Percentiles rank a stretch among this genome's conserved stretches.
These are phyloP conservation scores for Triangularia setosa DNA, from an alignment of 2,329 filamentous ascomycete species.

Conservation along the genomic window DNA sequence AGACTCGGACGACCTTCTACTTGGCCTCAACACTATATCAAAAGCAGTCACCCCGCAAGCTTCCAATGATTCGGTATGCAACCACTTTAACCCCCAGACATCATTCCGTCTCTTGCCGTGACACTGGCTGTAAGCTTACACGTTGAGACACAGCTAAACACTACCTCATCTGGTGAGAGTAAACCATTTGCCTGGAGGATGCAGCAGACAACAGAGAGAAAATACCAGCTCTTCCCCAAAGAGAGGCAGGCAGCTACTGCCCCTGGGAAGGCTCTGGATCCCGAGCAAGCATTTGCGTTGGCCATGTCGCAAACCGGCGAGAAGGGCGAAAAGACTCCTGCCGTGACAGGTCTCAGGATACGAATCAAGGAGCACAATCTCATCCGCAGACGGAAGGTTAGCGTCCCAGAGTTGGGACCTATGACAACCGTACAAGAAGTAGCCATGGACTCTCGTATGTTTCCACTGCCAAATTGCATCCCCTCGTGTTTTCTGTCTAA, in stretches of 20 bases:
- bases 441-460: slow-evolving; percentile 67
- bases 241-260: slow-evolving; percentile 43
- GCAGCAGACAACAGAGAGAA: slow-evolving; percentile 54
- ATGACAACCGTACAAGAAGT: slow-evolving; percentile 67
- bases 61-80: slow-evolving; percentile 43
- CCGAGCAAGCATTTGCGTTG: slow-evolving; percentile 46
- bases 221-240: slow-evolving; percentile 59
- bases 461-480: not conserved
- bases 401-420: slow-evolving; percentile 60
- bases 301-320: slow-evolving; percentile 40
- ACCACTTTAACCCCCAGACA: slow-evolving; percentile 28
- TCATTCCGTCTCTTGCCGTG: slow-evolving; percentile 12
- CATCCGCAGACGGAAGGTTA: slow-evolving; percentile 58
- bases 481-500: slow-evolving; percentile 8
- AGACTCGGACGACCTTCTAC: slow-evolving; percentile 39
- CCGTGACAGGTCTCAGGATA: slow-evolving; percentile 43
- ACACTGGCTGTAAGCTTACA: slow-evolving; percentile 25
- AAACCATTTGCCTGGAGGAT: slow-evolving; percentile 57
- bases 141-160: slow-evolving; percentile 24
- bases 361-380: slow-evolving; percentile 57
- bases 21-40: slow-evolving; percentile 46
- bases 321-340: slow-evolving; percentile 38
- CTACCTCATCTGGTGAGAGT: slow-evolving; percentile 34
- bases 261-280: slow-evolving; percentile 44
- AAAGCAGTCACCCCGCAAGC: slow-evolving; percentile 45